Evolutionary conservation across 179 eudicot genomes (phyloP).

Genomic region (Silene vulgaris): DNA sequence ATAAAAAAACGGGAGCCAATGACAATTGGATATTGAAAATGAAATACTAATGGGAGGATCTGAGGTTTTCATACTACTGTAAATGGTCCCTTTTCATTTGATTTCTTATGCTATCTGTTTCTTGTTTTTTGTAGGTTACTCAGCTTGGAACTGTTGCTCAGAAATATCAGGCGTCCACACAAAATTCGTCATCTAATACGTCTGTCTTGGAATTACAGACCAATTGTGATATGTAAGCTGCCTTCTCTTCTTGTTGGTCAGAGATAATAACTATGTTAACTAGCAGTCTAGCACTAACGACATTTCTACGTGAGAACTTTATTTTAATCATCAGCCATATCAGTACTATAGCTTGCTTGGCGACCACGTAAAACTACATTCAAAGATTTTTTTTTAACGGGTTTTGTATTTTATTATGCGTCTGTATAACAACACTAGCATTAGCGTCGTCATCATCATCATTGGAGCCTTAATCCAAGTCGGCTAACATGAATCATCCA

Average conservation of each 20-base stretch:
- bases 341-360: not conserved
- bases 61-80: not conserved
- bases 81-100: not conserved
- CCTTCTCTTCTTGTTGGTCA: constrained; percentile 16
- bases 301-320: not conserved
- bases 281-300: not conserved
- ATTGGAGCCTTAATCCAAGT: not conserved
- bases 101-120: constrained; percentile 6
- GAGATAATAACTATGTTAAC: not conserved
- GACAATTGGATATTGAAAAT: not conserved
- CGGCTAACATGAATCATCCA: not conserved
- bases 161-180: constrained; percentile 81
- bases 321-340: not conserved
- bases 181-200: constrained; percentile 59
- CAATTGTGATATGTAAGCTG: constrained; percentile 80
- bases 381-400: not conserved
- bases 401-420: not conserved
- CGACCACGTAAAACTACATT: not conserved
- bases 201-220: constrained; percentile 81
- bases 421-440: not conserved
- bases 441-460: not conserved
- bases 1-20: not conserved
- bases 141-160: constrained; percentile 87
- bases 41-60: not conserved
- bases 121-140: constrained; percentile 53